Percentiles rank a stretch among this genome's conserved stretches.
These are phyloP conservation scores for Arachnomyces sp. DNA, from an alignment of 2,329 filamentous ascomycete species.

Conservation along the genomic window DNA sequence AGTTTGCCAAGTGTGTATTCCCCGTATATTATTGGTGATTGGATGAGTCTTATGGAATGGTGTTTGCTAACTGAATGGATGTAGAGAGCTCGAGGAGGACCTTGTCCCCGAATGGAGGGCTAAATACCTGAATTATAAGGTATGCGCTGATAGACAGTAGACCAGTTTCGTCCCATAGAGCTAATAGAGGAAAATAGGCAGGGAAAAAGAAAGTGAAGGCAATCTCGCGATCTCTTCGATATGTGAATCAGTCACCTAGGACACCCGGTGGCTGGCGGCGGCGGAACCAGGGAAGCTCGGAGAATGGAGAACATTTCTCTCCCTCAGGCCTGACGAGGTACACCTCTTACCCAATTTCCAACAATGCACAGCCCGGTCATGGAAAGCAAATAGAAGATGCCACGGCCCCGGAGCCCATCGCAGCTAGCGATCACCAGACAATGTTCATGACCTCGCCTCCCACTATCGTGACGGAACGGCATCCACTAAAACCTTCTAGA, in stretches of 20 bases:
- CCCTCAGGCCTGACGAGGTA: no score
- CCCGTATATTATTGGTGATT: neutral
- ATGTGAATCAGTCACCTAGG: slow-evolving; percentile 47
- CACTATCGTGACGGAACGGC: slow-evolving; percentile 31
- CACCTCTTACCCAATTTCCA: no score
- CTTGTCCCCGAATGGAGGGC: slow-evolving; percentile 89
- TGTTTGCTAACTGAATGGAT: slow-evolving; percentile 13
- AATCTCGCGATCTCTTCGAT: slow-evolving; percentile 63
- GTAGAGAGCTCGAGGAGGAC: slow-evolving; percentile 72
- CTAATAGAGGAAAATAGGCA: slow-evolving; percentile 31
- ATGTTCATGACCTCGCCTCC: slow-evolving; percentile 26
- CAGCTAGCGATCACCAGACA: slow-evolving; percentile 2
- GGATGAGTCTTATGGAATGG: slow-evolving; percentile 11
- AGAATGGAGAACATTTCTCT: no score
- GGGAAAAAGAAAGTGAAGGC: slow-evolving; percentile 93
- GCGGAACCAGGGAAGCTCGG: neutral
- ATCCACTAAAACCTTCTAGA: slow-evolving; percentile 25
- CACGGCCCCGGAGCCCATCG: no score
- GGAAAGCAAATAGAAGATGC: no score
- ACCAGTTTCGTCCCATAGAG: slow-evolving; percentile 1
- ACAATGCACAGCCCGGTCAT: no score
- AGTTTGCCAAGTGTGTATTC: slow-evolving; percentile 52
- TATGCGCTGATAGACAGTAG: slow-evolving; percentile 24
- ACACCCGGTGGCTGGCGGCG: slow-evolving; percentile 40
- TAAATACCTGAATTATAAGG: slow-evolving; percentile 94